Conservation (phyloP, 2,329 filamentous ascomycete genomes). For the Fusarium brachygibbosum region DNA sequence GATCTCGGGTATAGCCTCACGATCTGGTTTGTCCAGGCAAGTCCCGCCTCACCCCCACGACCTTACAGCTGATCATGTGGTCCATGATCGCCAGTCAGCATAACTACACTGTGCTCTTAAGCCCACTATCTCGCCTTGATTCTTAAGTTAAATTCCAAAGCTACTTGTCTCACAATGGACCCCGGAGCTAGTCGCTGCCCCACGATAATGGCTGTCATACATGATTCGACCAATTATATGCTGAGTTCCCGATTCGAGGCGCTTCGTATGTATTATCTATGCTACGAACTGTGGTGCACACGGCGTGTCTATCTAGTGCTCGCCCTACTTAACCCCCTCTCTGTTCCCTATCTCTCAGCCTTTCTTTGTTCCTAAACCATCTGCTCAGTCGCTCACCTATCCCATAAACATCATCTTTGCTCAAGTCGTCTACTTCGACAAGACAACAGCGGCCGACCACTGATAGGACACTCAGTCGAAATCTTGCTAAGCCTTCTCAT, state of each 20-base stretch:
- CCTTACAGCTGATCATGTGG: constrained; percentile 37
- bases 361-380: constrained; percentile 19
- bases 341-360: constrained; percentile 19
- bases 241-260: constrained; percentile 2
- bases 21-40: constrained; percentile 35
- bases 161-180: constrained; percentile 21
- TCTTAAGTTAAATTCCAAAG: constrained; percentile 4
- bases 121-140: constrained; percentile 22
- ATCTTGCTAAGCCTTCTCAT: constrained; percentile 44
- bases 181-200: constrained; percentile 31
- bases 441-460: constrained; percentile 42
- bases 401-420: constrained; percentile 21
- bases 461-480: constrained; percentile 41
- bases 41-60: constrained; percentile 33
- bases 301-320: constrained; percentile 26
- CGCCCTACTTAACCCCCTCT: constrained; percentile 38
- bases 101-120: constrained; percentile 38
- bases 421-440: constrained; percentile 19
- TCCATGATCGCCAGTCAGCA: constrained; percentile 26
- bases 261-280: constrained; percentile 39
- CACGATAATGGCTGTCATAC: constrained; percentile 35
- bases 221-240: constrained; percentile 26
- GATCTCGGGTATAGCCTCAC: constrained; percentile 22
- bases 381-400: constrained; percentile 13
- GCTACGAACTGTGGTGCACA: constrained; percentile 30